Evolutionary conservation across 768 basidiomycete genomes (phyloP), one percentile per base, ranked within the genome.

Genomic region (Leucosporidium yakuticum): DNA sequence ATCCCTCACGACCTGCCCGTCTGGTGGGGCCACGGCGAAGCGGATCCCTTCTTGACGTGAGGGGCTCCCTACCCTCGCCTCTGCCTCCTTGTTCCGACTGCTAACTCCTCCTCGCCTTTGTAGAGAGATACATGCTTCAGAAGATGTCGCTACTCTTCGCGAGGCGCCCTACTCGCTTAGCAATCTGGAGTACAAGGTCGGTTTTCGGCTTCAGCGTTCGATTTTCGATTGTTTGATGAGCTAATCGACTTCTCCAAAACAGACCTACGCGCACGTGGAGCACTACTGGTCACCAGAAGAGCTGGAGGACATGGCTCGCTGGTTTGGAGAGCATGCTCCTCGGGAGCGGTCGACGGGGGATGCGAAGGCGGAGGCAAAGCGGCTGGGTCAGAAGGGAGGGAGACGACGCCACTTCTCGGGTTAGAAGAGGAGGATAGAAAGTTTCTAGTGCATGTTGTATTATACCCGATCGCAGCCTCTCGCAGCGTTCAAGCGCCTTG

Each of bases 1-100:
- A 39, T 27, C 1, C 12, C 49, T 6, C 55, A 36, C 19, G 32
- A 58, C 25, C 62, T 60, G 15, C 69, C 69, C 1, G n/a, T 71
- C 4, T 48, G 67, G 21, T 71, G 69, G 69, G 25, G 48, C 2
- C 69, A 71, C 50, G 69, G 69, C 14, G 15, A 25, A 4, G 58
- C n/a, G 12, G 69, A 71, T 27, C 50, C 55, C 0, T 65, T 54
- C 25, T 56, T 71, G 21, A 65, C 69, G 58, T 31, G 1, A 2
- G 44, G n/a, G 4, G 53, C 7, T 25, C 27, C 27, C 27, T 53
- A 2, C 20, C 1, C 8, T 25, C 7, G 9, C 15, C 7, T 25
- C 23, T 54, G 27, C 53, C 2, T 44, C 14, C 6, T n/a, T 8
- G 14, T 15, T 44, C 39, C 14, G 39, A 9, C 6, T 15, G 39